Evolutionary conservation across 441 rosid genomes (phyloP).

Genomic region (Capsella rubella): DNA sequence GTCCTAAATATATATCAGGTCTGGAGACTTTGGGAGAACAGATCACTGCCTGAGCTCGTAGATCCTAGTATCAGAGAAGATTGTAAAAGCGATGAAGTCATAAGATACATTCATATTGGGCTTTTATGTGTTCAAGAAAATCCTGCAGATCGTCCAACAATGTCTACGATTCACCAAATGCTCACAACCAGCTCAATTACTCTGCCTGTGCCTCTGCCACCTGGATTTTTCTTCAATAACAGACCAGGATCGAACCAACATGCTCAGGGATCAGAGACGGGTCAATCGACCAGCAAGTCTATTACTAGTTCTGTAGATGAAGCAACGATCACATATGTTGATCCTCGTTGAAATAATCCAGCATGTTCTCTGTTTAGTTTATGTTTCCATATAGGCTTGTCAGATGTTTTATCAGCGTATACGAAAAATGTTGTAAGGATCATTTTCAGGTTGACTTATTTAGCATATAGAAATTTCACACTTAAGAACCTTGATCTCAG

Average conservation of each 20-base stretch:
- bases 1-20: conserved; percentile 17
- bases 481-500: too few relatives aligned
- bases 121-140: conserved; percentile 65
- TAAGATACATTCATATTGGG: conserved; percentile 50
- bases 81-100: conserved; percentile 25
- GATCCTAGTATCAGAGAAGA: conserved; percentile 16
- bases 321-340: conserved; percentile 33
- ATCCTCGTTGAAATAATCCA: conserved; percentile 30
- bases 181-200: conserved; percentile 30
- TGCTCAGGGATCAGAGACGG: background rate
- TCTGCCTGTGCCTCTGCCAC: conserved; percentile 32
- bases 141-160: conserved; percentile 55
- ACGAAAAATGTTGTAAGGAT: background rate
- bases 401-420: conserved; percentile 1
- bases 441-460: conserved; percentile 40
- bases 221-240: conserved; percentile 30
- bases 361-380: conserved; percentile 17
- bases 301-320: conserved; percentile 36
- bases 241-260: conserved; percentile 3
- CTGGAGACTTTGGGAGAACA: conserved; percentile 36
- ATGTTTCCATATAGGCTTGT: conserved; percentile 6
- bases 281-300: conserved; percentile 28
- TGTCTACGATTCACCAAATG: conserved; percentile 29
- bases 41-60: conserved; percentile 34
- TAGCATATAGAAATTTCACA: conserved; percentile 12